phyloP scores from a whole-genome alignment of 176 grass and related monocot species.

The Phragmites australis region DNA sequence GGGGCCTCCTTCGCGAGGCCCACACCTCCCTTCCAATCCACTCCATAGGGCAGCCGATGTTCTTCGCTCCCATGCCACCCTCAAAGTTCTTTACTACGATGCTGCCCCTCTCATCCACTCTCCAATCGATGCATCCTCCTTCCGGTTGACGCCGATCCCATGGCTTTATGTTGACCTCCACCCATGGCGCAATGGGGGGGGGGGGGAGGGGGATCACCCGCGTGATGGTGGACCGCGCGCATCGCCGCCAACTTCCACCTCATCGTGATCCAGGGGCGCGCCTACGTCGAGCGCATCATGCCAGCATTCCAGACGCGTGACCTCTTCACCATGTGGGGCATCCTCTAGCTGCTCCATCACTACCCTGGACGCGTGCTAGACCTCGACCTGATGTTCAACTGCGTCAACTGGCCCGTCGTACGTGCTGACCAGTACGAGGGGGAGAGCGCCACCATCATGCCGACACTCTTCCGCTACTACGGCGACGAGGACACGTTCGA shows the following conservation, averaged over 20 bases:
- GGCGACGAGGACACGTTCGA: slow-evolving; percentile 69
- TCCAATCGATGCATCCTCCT: too few relatives aligned
- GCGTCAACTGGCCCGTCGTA: slow-evolving; percentile 66
- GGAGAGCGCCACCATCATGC: slow-evolving; percentile 50
- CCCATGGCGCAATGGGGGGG: slow-evolving; percentile 69
- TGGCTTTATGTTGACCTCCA: too few relatives aligned
- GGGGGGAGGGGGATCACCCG: slow-evolving; percentile 87
- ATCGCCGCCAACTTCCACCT: slow-evolving; percentile 68
- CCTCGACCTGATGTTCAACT: slow-evolving; percentile 90
- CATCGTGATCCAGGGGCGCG: slow-evolving; percentile 50
- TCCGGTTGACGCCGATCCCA: too few relatives aligned
- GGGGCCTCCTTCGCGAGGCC: too few relatives aligned
- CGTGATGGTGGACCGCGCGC: slow-evolving; percentile 58
- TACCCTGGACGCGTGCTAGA: slow-evolving; percentile 80
- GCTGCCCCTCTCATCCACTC: too few relatives aligned
- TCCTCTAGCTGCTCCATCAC: slow-evolving; percentile 75
- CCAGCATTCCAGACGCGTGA: slow-evolving; percentile 68
- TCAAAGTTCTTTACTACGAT: too few relatives aligned
- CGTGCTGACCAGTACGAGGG: slow-evolving; percentile 40
- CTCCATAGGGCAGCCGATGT: too few relatives aligned
- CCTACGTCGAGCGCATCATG: slow-evolving; percentile 63
- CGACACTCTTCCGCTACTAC: slow-evolving; percentile 84
- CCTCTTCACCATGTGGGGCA: slow-evolving; percentile 87
- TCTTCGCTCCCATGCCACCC: too few relatives aligned
- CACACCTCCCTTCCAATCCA: too few relatives aligned